Evolutionary conservation across 306 rosid species (phyloP).

Genomic region (Sphenostylis stenocarpa): DNA sequence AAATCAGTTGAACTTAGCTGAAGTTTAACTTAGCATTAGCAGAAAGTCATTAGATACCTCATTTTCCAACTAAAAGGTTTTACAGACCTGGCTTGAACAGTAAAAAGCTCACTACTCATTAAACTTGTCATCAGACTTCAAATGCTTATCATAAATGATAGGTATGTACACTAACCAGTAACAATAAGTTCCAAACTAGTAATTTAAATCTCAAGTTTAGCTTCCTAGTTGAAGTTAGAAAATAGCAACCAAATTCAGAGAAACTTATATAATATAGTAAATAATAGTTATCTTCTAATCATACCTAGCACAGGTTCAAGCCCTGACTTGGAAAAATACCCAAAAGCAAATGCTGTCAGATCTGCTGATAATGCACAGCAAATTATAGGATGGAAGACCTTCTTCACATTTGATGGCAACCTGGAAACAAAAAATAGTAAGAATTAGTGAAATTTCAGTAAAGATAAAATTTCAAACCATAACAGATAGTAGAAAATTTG

Average conservation of each 20-base stretch:
- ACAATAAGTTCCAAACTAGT: conserved; percentile 25
- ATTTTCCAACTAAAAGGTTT: conserved; percentile 10
- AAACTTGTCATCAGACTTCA: not conserved
- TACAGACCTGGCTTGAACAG: not conserved
- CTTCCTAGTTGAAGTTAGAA: conserved; percentile 9
- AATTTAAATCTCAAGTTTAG: not conserved
- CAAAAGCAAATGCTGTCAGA: conserved; percentile 74
- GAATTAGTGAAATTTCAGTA: not conserved
- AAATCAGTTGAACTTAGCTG: not conserved
- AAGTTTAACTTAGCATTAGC: not conserved
- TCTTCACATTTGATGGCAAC: conserved; percentile 73
- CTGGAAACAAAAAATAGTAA: conserved; percentile 45
- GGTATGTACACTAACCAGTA: not conserved
- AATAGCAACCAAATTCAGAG: conserved; percentile 14
- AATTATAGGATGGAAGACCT: conserved; percentile 90
- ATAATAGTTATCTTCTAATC: conserved; percentile 23
- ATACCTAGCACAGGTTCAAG: conserved; percentile 92
- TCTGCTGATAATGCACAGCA: conserved; percentile 89
- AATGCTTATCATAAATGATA: conserved; percentile 13
- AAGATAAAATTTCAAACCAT: conserved; percentile 6
- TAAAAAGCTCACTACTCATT: not conserved
- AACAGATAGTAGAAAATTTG: not conserved
- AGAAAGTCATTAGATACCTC: conserved; percentile 5
- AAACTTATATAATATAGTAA: not conserved
- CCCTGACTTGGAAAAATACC: conserved; percentile 71